Percentiles rank a stretch among this genome's conserved stretches.
phyloP scores from a whole-genome alignment of 306 rosid genomes.

The Castanospermum australe region DNA sequence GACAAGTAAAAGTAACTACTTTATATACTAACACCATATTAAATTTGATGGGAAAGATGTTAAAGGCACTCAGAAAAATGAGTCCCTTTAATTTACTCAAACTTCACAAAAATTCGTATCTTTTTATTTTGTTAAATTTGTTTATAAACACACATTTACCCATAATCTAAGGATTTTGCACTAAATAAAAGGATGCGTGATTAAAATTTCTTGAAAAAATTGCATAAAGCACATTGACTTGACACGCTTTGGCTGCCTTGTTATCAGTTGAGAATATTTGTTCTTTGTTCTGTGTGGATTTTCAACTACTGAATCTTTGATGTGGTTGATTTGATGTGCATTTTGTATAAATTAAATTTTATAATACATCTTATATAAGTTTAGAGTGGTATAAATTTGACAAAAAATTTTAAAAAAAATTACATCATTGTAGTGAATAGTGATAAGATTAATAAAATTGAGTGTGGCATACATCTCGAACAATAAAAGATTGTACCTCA shows the following conservation, averaged over 20 bases:
- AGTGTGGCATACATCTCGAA: too few relatives aligned
- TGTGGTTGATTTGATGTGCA: neutral
- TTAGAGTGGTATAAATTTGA: neutral
- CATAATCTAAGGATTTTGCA: neutral
- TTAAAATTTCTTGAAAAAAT: neutral
- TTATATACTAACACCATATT: neutral
- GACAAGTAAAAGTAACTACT: slow-evolving; percentile 28
- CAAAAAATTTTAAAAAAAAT: neutral
- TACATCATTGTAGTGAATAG: too few relatives aligned
- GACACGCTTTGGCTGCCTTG: too few relatives aligned
- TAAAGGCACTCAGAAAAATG: neutral
- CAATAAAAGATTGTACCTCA: too few relatives aligned
- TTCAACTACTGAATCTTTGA: neutral
- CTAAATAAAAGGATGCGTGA: neutral
- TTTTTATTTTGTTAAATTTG: neutral
- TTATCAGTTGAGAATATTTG: neutral
- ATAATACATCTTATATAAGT: neutral
- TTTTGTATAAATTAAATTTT: slow-evolving; percentile 2
- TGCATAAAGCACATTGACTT: neutral
- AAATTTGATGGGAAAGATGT: neutral
- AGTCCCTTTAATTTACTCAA: neutral
- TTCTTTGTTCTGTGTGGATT: neutral
- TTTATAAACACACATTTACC: neutral
- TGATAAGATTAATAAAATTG: too few relatives aligned
- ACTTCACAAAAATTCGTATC: neutral